Base-by-base conservation (phyloP, 2,329 filamentous ascomycete species). In the Fusarium nanum region DNA sequence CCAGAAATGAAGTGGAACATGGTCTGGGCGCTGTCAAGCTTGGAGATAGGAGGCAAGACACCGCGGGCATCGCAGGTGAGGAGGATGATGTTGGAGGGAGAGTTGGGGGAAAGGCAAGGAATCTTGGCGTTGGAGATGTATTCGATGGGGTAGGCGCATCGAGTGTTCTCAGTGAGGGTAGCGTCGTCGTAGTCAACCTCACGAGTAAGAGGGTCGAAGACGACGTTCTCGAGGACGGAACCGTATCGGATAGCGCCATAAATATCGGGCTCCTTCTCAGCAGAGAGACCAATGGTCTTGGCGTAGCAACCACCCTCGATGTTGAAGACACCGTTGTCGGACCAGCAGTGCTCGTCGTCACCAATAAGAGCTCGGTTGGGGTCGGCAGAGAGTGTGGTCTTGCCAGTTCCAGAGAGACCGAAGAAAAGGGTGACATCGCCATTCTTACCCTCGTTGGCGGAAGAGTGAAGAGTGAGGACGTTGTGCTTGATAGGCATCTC, bases 1-100 rank as follows among this genome's bases (percentile, higher is more conserved):
- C 96, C 96, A 20, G 93, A 97, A 84, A 99, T 99, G 90, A 99
- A 99, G 88, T 99, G 96, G 91, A 98, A 99, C 95, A 99, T 98
- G 82, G 94, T 97, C 86, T 98, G 96, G 77, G 93, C 90, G 72
- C 92, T 89, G 86, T 92, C 90, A 80, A 99, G 92, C 88, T 98
- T 98, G 77, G 94, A 98, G 84, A 99, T 98, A 50, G 96, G 96
- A 60, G 96, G 96, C 60, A 99, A 90, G 52, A 99, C 96, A 86
- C 96, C 96, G 75, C 96, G 93, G 65, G 96, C 96, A 78, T 99
- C 96, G 85, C 96, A 99, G 69, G 96, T 99, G 76, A 99, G 91
- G 76, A 99, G 92, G 79, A 99, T 93, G 83, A 99, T 98, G 90
- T 99, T 99, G 82, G 88, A 91, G 75, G 96, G 96, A 87, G 98